Evolutionary conservation across 2,329 filamentous ascomycete species (phyloP).

Genomic region (Nemania sp.): DNA sequence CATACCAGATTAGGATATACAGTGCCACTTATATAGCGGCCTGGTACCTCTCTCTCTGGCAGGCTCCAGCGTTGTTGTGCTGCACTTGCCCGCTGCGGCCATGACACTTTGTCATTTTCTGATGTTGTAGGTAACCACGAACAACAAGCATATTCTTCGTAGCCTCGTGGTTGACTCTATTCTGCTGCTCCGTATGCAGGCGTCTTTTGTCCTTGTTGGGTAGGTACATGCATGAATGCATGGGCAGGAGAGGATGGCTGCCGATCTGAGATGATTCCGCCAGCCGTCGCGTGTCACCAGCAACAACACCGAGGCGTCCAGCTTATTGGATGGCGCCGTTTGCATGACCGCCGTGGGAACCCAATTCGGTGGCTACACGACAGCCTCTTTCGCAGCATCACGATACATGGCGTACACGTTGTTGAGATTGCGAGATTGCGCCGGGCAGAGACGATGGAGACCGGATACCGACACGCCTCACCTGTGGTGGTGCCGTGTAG

Average conservation of each 20-base stretch:
- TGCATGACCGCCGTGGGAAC: slow-evolving; percentile 30
- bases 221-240: not conserved
- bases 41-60: too few relatives aligned
- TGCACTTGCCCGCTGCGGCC: slow-evolving; percentile 18
- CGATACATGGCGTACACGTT: slow-evolving; percentile 27
- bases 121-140: slow-evolving; percentile 10
- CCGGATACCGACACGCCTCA: slow-evolving; percentile 35
- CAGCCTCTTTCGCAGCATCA: slow-evolving; percentile 33
- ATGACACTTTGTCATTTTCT: slow-evolving; percentile 11
- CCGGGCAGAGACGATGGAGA: slow-evolving; percentile 10
- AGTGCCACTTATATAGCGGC: not conserved
- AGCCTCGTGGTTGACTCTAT: slow-evolving; percentile 22
- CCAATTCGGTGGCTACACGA: slow-evolving; percentile 37
- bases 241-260: slow-evolving; percentile 22
- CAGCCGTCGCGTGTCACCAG: slow-evolving; percentile 30
- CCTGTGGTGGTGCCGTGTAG: too few relatives aligned
- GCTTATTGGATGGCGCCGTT: slow-evolving; percentile 37
- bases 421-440: too few relatives aligned
- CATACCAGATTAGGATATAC: not conserved
- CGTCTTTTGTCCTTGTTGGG: slow-evolving; percentile 3
- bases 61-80: not conserved
- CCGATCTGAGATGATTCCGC: slow-evolving; percentile 28
- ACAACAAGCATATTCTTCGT: slow-evolving; percentile 22
- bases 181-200: slow-evolving; percentile 7
- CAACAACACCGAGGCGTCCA: slow-evolving; percentile 11